Base-by-base conservation (phyloP, 495 filamentous ascomycete genomes). In the Echria macrotheca region DNA sequence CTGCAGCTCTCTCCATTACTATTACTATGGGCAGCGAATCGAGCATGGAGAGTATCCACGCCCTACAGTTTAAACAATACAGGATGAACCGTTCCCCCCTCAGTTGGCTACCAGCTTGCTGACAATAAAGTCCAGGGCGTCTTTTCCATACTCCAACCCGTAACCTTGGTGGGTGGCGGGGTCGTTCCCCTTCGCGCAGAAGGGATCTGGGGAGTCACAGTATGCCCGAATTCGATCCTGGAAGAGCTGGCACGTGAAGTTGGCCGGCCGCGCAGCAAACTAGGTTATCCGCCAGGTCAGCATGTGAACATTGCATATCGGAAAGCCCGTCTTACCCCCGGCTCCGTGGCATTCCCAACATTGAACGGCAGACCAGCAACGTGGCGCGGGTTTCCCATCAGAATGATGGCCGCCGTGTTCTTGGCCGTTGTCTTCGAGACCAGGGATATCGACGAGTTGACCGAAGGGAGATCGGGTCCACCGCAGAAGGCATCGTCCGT, bases 401-500 rank as follows among this genome's bases (percentile, higher is more conserved):
- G 65, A 41, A 84, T 80, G 22, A 73, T 74, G 6, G 77, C 80
- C 36, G 77, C 79, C 23, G 80, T 69, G 65, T 70, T 74, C 26
- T 62, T 69, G 21, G 71, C 56, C 5, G 75, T 62, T 4, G 69
- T 71, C 11, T 66, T 58, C 0, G 72, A 68, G 5, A 73, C 65
- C 28, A 79, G 64, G 6, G 61, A 69, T 10, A 66, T 65, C 0
- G 71, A 67, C 0, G 69, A 73, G 52, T 73, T 73, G 28, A 74
- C 53, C n/a, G 70, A 71, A 25, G 68, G 56, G 33, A 74, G 70
- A 43, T 78, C 75, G 2, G 75, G 76, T 2, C 77, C 80, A 23
- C 79, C 80, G 59, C 79, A 82, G 23, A 82, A 66, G 31, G 76
- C 78, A 47, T 76, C 74, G 47, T 83, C 79, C 41, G 81, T 66